Percentiles rank a stretch among this genome's conserved stretches.
Conservation (phyloP, 176 grass and related monocot species). For the Sorghum bicolor region DNA sequence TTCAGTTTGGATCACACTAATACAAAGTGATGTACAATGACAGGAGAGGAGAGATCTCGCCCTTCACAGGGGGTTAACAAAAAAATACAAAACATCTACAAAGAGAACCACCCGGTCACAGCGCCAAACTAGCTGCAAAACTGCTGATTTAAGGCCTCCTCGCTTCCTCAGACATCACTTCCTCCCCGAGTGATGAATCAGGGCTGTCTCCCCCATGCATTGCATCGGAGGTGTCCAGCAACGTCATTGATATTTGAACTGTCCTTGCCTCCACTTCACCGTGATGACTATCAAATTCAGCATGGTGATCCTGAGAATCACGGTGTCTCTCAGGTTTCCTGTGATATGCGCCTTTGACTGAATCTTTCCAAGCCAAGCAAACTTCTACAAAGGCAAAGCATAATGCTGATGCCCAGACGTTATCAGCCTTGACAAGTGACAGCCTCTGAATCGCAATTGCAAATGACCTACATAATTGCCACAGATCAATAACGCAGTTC, state of each 20-base stretch:
- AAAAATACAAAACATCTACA: slow-evolving; percentile 24
- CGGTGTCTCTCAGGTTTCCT: not conserved
- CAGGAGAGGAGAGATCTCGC: slow-evolving; percentile 27
- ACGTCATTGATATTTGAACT: not conserved
- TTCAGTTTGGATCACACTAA: slow-evolving; percentile 14
- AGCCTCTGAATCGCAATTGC: slow-evolving; percentile 5
- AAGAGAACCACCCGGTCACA: not conserved
- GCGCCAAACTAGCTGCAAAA: slow-evolving; percentile 51
- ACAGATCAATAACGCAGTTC: slow-evolving; percentile 10
- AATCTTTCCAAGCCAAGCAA: slow-evolving; percentile 17
- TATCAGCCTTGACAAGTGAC: slow-evolving; percentile 15
- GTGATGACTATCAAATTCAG: slow-evolving; percentile 1
- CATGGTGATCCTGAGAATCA: not conserved
- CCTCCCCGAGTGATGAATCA: not conserved
- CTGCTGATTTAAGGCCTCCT: slow-evolving; percentile 22
- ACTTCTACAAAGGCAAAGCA: slow-evolving; percentile 25
- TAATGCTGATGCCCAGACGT: not conserved
- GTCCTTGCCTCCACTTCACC: not conserved
- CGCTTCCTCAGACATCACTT: not conserved
- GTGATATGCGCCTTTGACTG: slow-evolving; percentile 19
- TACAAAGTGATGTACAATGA: slow-evolving; percentile 31
- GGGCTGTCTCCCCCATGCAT: not conserved
- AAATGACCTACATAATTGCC: slow-evolving; percentile 20
- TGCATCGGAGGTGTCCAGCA: not conserved
- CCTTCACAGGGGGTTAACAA: not conserved